Evolutionary conservation across 2,329 filamentous ascomycete species (phyloP).

Genomic region (Endocalyx cinctus): DNA sequence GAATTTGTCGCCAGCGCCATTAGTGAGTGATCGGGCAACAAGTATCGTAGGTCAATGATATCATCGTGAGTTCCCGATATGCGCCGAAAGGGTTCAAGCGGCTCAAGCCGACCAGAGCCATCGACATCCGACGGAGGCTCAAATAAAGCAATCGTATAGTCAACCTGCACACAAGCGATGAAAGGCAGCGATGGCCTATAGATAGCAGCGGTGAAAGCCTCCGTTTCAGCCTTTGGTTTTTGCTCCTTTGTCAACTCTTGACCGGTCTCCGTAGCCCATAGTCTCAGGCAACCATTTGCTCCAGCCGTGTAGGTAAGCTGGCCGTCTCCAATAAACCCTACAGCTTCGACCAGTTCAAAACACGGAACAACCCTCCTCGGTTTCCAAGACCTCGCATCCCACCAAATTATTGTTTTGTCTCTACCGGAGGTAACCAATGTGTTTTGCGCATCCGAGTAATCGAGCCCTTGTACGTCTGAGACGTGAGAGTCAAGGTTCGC

Average conservation of each 20-base stretch:
- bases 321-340: conserved; percentile 71
- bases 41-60: conserved; percentile 88
- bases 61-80: conserved; percentile 98
- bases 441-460: conserved; percentile 73
- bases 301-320: conserved; percentile 77
- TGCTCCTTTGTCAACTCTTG: conserved; percentile 77
- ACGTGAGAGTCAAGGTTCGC: conserved; percentile 86
- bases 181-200: conserved; percentile 62
- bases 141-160: conserved; percentile 82
- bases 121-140: conserved; percentile 38
- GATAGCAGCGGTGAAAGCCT: conserved; percentile 68
- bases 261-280: conserved; percentile 78
- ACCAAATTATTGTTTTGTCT: conserved; percentile 91
- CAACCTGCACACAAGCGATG: conserved; percentile 77
- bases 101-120: conserved; percentile 29
- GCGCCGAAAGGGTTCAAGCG: conserved; percentile 57
- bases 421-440: conserved; percentile 77
- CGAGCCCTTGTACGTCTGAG: conserved; percentile 83
- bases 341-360: conserved; percentile 78
- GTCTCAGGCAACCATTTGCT: conserved; percentile 72
- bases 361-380: conserved; percentile 74
- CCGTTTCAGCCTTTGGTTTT: conserved; percentile 51
- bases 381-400: conserved; percentile 86
- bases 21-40: conserved; percentile 74
- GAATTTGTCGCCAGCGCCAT: conserved; percentile 92